Base-by-base conservation (phyloP, 164 flowering plant species). In the Liriodendron chinense region DNA sequence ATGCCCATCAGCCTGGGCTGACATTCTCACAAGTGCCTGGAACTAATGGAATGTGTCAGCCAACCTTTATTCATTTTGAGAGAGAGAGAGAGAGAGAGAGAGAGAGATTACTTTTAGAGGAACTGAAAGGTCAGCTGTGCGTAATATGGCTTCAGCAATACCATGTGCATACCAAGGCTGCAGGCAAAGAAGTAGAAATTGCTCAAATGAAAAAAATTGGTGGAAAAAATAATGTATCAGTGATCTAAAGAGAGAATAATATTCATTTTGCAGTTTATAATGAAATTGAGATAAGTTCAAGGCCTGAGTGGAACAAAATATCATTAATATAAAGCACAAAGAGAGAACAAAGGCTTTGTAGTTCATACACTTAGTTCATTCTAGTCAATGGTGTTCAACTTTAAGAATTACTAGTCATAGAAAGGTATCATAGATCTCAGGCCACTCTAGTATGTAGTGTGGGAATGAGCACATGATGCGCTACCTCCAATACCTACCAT, bases 111-210 rank as follows among this genome's bases (percentile, higher is more conserved):
- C 99, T 80, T 91, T 92, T 59, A 94, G 78, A 24, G 99, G 98
- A 84, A 89, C 85, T 72, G 97, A 90, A 74, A 96, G 89, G 82
- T 94, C 88, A 73, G 99, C 89, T 25, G 99, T 94, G 2, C 98
- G 92, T 89, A 96, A 25, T 69, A 96, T 96, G 70, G 99, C 92
- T 82, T 91, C 98, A 79, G 98, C 97, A 82, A 96, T 94, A 49
- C 92, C 99, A 85, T 91, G 98, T 66, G 98, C 97, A 87, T 96
- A 94, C 99, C 99, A 96, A 81, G 99, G 99, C 98, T 96, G 81
- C 78, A 86, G 75, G 50, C 12, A 68, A 69, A 69, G 59, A 63
- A 14, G 63, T 43, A 53, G 59, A 53, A 53, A 2, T 53, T 53
- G 16, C 2, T 12, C 18, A 53, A 16, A 53, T 12, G 59, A 16